Percentiles rank a stretch among this genome's conserved stretches.
phyloP scores from a whole-genome alignment of 2,329 filamentous ascomycete genomes.

The Knufia fluminis region DNA sequence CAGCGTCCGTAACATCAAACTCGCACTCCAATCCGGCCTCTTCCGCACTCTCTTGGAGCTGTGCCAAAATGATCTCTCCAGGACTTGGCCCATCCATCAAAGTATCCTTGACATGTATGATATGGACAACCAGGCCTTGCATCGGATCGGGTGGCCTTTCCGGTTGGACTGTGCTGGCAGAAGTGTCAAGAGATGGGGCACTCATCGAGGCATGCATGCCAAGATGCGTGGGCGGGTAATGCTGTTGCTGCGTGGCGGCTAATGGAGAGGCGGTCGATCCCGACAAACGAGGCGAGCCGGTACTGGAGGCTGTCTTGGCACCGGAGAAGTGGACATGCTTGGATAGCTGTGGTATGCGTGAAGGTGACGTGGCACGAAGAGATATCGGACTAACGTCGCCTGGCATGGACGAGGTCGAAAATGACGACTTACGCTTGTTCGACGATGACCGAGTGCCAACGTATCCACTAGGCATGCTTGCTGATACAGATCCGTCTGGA shows the following conservation, averaged over 20 bases:
- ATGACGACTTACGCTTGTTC: not conserved
- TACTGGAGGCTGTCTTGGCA: not conserved
- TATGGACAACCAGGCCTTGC: slow-evolving; percentile 65
- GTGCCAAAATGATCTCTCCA: slow-evolving; percentile 57
- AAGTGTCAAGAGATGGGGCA: not conserved
- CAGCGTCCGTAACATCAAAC: slow-evolving; percentile 62
- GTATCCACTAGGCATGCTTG: slow-evolving; percentile 85
- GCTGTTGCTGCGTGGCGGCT: not conserved
- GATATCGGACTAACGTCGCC: not conserved
- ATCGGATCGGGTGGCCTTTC: slow-evolving; percentile 33
- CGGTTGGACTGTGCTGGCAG: not conserved
- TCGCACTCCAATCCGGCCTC: slow-evolving; percentile 64
- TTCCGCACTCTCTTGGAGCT: slow-evolving; percentile 59
- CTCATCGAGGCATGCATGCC: not conserved
- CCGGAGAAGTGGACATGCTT: slow-evolving; percentile 8
- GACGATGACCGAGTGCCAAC: slow-evolving; percentile 34
- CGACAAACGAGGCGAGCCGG: not conserved
- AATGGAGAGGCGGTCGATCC: not conserved
- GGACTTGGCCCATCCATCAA: slow-evolving; percentile 60
- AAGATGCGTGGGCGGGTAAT: not conserved
- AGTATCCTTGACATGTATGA: slow-evolving; percentile 91
- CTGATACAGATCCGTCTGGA: slow-evolving; percentile 64
- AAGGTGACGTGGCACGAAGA: not conserved
- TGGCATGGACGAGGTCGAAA: not conserved
- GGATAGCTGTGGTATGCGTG: not conserved